Base-by-base conservation (phyloP, 441 rosid genomes). In the Hura crepitans region DNA sequence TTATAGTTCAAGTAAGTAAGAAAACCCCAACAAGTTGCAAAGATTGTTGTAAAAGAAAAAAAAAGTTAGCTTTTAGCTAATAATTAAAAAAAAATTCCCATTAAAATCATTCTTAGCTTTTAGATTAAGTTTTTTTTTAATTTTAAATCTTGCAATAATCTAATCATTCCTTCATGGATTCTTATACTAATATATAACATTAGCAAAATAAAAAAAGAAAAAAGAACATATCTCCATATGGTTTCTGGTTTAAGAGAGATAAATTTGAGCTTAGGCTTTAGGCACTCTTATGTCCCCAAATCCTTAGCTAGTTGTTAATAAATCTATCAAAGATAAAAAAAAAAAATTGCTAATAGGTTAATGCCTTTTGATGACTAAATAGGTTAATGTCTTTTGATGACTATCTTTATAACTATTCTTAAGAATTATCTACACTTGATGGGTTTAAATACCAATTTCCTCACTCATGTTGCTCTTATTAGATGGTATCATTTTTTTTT, bases 231-330 rank as follows among this genome's bases (percentile, higher is more conserved):
- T n/a, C n/a, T 10, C 22, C 22, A 18, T 31, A 55, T 63, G 75
- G 33, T 1, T 50, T 45, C 53, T 54, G 23, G 0, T 28, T 23
- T 17, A 46, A 14, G 45, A 5, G 72, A 65, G 14, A 51, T 78
- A 9, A 60, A 56, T n/a, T 23, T 62, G 66, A 62, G 69, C 25
- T 37, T 72, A 58, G 68, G 68, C 22, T 65, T 75, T 1, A 72
- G 68, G 50, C 72, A 73, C 18, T 54, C 75, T 18, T 69, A 60
- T 71, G 68, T 45, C 25, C 78, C 78, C 13, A 63, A 66, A 71
- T 46, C 70, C 57, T 62, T 71, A 20, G 27, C 53, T 42, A 56
- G 25, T 14, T 71, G 1, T 18, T 64, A 22, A 60, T 65, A 42
- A 69, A 72, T 59, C 11, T 75, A 30, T 59, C 68, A 0, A 28